Evolutionary conservation across 2,329 filamentous ascomycete genomes (phyloP).

Genomic region (Alternaria angustiovoidea): DNA sequence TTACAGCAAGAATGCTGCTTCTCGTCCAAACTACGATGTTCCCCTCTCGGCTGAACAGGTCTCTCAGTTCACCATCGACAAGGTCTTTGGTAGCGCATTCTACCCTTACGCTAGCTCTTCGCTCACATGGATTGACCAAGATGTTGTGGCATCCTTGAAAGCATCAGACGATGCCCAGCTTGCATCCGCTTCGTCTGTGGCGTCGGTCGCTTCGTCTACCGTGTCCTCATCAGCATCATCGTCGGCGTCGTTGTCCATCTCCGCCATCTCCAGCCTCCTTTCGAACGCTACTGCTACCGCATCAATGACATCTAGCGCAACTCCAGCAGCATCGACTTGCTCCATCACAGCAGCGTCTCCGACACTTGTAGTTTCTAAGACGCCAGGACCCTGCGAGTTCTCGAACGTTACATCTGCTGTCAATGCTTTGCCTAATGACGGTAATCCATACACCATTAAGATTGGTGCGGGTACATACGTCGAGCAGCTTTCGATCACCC

Average conservation of each 20-base stretch:
- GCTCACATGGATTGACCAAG: constrained; percentile 51
- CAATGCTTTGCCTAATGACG: constrained; percentile 54
- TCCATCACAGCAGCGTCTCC: constrained; percentile 46
- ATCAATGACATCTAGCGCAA: constrained; percentile 8
- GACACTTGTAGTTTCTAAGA: constrained; percentile 44
- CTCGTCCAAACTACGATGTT: constrained; percentile 48
- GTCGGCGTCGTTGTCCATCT: constrained; percentile 12
- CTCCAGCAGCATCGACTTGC: constrained; percentile 18
- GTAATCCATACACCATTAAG: constrained; percentile 52
- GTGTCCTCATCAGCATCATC: constrained; percentile 17
- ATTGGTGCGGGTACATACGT: constrained; percentile 54
- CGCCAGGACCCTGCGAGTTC: constrained; percentile 48
- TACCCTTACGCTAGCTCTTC: constrained; percentile 44
- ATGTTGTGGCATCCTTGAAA: constrained; percentile 45
- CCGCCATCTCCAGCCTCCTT: constrained; percentile 9
- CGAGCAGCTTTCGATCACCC: constrained; percentile 54
- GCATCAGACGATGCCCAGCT: constrained; percentile 39
- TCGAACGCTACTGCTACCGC: constrained; percentile 8
- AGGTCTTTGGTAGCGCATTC: constrained; percentile 49
- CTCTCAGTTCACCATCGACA: constrained; percentile 42
- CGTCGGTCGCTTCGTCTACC: constrained; percentile 20
- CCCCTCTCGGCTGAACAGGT: constrained; percentile 47
- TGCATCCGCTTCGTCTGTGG: constrained; percentile 16
- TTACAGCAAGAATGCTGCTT: constrained; percentile 48
- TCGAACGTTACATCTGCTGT: constrained; percentile 55